Percentiles rank a stretch among this genome's conserved stretches.
Evolutionary conservation across 805 yeast species (phyloP).

Genomic region (Blastobotrys attinorum): DNA sequence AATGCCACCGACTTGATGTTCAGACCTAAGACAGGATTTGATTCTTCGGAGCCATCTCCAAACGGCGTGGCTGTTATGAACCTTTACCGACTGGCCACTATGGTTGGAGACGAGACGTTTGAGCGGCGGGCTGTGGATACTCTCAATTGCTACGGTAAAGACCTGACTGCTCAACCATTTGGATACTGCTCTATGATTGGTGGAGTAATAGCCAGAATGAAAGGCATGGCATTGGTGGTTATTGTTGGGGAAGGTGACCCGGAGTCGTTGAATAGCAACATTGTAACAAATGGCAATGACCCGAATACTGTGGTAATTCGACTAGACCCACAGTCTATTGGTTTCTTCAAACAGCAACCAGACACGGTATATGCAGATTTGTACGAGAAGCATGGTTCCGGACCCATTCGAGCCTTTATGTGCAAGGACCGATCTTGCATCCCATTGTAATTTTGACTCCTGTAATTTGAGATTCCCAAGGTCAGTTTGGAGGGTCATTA

Average conservation of each 20-base stretch:
- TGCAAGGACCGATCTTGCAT: constrained; percentile 14
- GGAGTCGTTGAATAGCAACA: neutral
- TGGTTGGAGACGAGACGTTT: constrained; percentile 10
- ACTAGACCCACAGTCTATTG: constrained; percentile 13
- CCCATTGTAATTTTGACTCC: neutral
- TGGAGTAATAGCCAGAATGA: constrained; percentile 8
- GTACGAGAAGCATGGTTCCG: constrained; percentile 6
- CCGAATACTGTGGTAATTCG: constrained; percentile 12
- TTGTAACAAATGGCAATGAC: constrained; percentile 1
- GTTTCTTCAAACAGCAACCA: constrained; percentile 7
- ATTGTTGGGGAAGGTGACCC: constrained; percentile 12
- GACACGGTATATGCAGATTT: constrained; percentile 9
- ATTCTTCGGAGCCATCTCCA: constrained; percentile 32
- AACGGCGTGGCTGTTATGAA: constrained; percentile 30
- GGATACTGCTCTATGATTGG: constrained; percentile 20
- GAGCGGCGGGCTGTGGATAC: constrained; percentile 10
- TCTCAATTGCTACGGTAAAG: constrained; percentile 17
- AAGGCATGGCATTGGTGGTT: constrained; percentile 13
- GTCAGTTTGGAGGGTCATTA: neutral
- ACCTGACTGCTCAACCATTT: constrained; percentile 20
- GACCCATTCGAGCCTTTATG: constrained; percentile 4
- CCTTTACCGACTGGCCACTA: constrained; percentile 21
- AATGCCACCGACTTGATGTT: constrained; percentile 22
- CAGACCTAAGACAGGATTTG: constrained; percentile 31
- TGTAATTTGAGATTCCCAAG: too few relatives aligned